Conservation (phyloP, 2,329 filamentous ascomycete species). For the Hymenotorrendiella dingleyae region DNA sequence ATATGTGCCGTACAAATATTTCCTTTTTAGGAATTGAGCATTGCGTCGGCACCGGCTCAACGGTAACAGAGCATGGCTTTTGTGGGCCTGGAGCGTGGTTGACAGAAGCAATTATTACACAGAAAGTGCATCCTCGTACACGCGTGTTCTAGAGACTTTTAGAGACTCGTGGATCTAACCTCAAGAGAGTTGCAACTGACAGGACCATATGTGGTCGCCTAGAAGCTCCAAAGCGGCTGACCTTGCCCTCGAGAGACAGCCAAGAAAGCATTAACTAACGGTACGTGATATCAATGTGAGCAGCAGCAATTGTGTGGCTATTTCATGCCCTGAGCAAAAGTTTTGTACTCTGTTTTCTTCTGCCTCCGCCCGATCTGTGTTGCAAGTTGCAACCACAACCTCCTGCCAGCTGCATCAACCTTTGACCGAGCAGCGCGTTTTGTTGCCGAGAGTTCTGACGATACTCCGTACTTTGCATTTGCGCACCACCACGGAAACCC, state of each 20-base stretch:
- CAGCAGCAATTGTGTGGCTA: no score
- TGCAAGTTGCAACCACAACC: conserved; percentile 4
- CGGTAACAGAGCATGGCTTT: conserved; percentile 13
- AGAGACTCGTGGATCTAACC: not conserved
- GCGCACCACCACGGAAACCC: conserved; percentile 17
- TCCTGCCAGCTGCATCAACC: conserved; percentile 6
- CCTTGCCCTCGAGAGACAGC: no score
- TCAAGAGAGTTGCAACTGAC: conserved; percentile 2
- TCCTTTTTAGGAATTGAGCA: no score
- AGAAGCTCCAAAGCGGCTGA: conserved; percentile 9
- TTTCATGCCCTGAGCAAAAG: not conserved
- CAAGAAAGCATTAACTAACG: no score
- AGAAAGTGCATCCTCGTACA: conserved; percentile 15
- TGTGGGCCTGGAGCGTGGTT: conserved; percentile 19
- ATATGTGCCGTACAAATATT: no score
- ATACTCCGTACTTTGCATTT: conserved; percentile 17
- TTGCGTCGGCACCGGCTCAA: conserved; percentile 19
- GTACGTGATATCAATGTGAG: no score
- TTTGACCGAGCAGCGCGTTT: conserved; percentile 1
- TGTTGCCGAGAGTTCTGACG: conserved; percentile 10
- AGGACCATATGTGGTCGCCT: conserved; percentile 21
- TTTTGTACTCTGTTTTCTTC: conserved; percentile 2
- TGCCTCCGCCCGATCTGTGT: conserved; percentile 2
- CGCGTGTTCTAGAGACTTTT: conserved; percentile 15
- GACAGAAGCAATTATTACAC: conserved; percentile 12